phyloP scores from a whole-genome alignment of 2,329 filamentous ascomycete genomes.

The Hirsutella rhossiliensis region DNA sequence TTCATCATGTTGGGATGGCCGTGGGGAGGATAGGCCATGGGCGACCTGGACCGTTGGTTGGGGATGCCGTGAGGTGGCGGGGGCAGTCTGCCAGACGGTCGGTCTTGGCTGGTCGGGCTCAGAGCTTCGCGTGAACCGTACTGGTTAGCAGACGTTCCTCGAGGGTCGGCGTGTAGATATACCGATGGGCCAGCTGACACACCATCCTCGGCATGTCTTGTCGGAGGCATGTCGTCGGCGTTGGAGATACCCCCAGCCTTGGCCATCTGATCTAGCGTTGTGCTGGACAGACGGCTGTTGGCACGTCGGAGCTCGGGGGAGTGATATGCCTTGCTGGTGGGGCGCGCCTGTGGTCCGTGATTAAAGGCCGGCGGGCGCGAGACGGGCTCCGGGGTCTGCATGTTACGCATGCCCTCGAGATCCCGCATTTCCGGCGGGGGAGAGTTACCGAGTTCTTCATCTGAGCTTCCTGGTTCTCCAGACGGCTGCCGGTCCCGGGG shows the following conservation, averaged over 20 bases:
- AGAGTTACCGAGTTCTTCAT: conserved; percentile 35
- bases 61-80: conserved; percentile 28
- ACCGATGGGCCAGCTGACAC: conserved; percentile 31
- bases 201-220: conserved; percentile 20
- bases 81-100: conserved; percentile 23
- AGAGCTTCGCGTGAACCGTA: conserved; percentile 41
- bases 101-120: conserved; percentile 24
- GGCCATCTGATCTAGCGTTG: conserved; percentile 69
- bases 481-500: conserved; percentile 31
- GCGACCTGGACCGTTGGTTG: conserved; percentile 31
- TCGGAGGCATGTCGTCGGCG: conserved; percentile 18
- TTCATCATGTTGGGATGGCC: conserved; percentile 18
- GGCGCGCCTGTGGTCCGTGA: conserved; percentile 60
- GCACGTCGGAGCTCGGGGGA: conserved; percentile 68
- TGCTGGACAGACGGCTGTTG: conserved; percentile 72
- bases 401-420: conserved; percentile 39
- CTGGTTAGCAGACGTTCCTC: conserved; percentile 42
- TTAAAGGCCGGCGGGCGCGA: conserved; percentile 66
- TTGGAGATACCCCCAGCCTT: conserved; percentile 49
- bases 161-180: conserved; percentile 36
- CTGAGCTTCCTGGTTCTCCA: conserved; percentile 43
- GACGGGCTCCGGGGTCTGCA: conserved; percentile 64
- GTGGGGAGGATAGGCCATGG: conserved; percentile 17
- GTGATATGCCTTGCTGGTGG: conserved; percentile 55
- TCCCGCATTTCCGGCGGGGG: conserved; percentile 31